A percentile compares a stretch with the other conserved stretches of the same genome.
phyloP scores from a whole-genome alignment of 163 green algal species.

The Trebouxia gelatinosa region DNA sequence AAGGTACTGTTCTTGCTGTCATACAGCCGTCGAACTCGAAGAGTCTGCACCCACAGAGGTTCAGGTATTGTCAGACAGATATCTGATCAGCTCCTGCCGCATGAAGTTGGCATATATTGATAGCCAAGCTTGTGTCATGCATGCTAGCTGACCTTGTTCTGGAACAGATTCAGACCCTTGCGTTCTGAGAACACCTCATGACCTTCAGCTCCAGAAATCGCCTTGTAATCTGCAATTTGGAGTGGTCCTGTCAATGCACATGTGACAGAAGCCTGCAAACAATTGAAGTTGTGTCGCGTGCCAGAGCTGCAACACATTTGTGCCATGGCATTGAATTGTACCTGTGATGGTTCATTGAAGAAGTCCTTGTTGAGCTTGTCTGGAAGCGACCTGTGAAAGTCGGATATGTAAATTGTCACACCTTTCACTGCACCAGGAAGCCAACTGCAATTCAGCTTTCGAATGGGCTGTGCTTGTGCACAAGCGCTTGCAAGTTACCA shows the following conservation, averaged over 20 bases:
- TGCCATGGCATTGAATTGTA: neutral
- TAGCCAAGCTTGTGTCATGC: neutral
- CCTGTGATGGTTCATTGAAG: constrained; percentile 76
- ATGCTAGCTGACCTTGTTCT: constrained; percentile 60
- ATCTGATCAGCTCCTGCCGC: neutral
- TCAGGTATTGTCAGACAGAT: neutral
- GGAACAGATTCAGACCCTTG: constrained; percentile 70
- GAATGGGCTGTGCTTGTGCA: too few relatives aligned
- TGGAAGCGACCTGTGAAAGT: constrained; percentile 74
- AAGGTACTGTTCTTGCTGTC: constrained; percentile 60
- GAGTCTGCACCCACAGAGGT: constrained; percentile 47
- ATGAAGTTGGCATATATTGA: neutral
- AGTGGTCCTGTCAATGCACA: constrained; percentile 55
- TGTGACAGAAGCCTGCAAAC: constrained; percentile 56
- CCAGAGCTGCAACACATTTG: neutral
- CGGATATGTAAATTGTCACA: constrained; percentile 76
- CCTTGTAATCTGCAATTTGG: constrained; percentile 41
- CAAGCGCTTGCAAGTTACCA: too few relatives aligned
- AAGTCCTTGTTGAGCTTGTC: constrained; percentile 82
- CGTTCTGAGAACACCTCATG: constrained; percentile 71
- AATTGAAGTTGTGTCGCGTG: neutral
- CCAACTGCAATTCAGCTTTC: too few relatives aligned
- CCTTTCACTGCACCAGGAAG: constrained; percentile 69
- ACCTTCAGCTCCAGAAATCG: constrained; percentile 29
- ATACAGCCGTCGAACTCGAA: constrained; percentile 71